A percentile compares a stretch with the other conserved stretches of the same genome.
phyloP scores from a whole-genome alignment of 352 stramenopile species.

The Phytophthora ohioensis region DNA sequence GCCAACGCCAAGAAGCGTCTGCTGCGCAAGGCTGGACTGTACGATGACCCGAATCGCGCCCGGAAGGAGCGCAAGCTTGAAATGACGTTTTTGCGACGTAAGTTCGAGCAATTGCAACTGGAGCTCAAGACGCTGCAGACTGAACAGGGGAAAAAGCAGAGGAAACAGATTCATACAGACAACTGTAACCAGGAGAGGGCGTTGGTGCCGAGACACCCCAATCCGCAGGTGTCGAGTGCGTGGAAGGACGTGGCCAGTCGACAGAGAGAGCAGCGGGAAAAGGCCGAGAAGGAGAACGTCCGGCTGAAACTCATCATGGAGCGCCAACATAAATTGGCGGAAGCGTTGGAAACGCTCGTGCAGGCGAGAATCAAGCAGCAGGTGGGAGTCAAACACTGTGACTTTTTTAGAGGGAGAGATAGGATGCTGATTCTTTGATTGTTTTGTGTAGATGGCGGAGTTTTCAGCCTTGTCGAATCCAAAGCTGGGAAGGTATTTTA shows the following conservation, averaged over 20 bases:
- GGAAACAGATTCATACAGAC: neutral
- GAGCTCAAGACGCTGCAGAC: slow-evolving; percentile 38
- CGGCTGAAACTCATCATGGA: slow-evolving; percentile 44
- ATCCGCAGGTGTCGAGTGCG: slow-evolving; percentile 31
- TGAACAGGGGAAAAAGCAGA: neutral
- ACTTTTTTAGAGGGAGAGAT: neutral
- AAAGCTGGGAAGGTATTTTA: slow-evolving; percentile 24
- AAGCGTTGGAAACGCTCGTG: slow-evolving; percentile 42
- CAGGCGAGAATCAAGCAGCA: slow-evolving; percentile 41
- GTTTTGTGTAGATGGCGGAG: slow-evolving; percentile 32
- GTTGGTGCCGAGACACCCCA: slow-evolving; percentile 1
- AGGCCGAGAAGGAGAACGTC: slow-evolving; percentile 47
- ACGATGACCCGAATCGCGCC: slow-evolving; percentile 48
- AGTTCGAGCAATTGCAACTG: slow-evolving; percentile 46
- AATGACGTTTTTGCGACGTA: slow-evolving; percentile 45
- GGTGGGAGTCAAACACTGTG: neutral
- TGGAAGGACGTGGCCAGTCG: slow-evolving; percentile 39
- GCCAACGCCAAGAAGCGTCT: slow-evolving; percentile 37
- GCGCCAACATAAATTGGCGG: slow-evolving; percentile 43
- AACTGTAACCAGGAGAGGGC: neutral
- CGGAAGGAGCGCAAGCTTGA: slow-evolving; percentile 53
- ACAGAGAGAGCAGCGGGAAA: slow-evolving; percentile 41
- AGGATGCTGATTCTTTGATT: slow-evolving; percentile 4
- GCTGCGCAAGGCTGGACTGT: slow-evolving; percentile 35
- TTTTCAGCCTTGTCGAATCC: slow-evolving; percentile 29